phyloP scores from a whole-genome alignment of 306 rosid genomes.

The Quercus alba region DNA sequence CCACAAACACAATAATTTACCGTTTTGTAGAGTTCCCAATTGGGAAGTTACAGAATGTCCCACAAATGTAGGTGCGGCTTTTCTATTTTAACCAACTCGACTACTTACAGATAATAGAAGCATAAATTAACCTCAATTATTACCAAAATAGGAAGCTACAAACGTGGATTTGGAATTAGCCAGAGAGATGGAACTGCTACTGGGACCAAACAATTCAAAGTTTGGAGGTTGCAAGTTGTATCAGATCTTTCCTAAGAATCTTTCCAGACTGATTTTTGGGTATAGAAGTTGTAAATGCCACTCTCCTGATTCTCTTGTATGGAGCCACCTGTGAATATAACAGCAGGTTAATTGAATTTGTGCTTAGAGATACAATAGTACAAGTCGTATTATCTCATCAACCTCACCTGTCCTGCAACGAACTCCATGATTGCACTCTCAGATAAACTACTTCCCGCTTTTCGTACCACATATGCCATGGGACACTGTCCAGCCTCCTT shows the following conservation, averaged over 20 bases:
- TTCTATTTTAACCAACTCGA: neutral
- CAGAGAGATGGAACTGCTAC: neutral
- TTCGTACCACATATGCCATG: constrained; percentile 82
- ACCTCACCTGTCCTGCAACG: constrained; percentile 61
- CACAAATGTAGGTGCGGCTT: neutral
- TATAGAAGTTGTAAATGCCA: constrained; percentile 68
- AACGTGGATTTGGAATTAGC: neutral
- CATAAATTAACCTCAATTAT: neutral
- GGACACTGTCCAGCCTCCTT: constrained; percentile 86
- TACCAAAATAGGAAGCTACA: neutral
- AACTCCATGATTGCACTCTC: constrained; percentile 64
- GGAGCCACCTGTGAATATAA: constrained; percentile 71
- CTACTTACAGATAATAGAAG: neutral
- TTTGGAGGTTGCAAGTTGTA: constrained; percentile 73
- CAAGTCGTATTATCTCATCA: neutral
- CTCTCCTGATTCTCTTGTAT: constrained; percentile 75
- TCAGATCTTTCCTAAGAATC: constrained; percentile 94
- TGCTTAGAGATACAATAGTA: neutral
- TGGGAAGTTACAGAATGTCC: neutral
- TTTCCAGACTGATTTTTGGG: constrained; percentile 93
- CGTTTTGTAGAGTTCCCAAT: neutral
- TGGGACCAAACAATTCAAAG: constrained; percentile 30
- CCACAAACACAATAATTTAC: no score
- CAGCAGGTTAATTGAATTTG: neutral
- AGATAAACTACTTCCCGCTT: constrained; percentile 49